Base-by-base conservation (phyloP, 129 eudicot genomes). In the Logfia minima region DNA sequence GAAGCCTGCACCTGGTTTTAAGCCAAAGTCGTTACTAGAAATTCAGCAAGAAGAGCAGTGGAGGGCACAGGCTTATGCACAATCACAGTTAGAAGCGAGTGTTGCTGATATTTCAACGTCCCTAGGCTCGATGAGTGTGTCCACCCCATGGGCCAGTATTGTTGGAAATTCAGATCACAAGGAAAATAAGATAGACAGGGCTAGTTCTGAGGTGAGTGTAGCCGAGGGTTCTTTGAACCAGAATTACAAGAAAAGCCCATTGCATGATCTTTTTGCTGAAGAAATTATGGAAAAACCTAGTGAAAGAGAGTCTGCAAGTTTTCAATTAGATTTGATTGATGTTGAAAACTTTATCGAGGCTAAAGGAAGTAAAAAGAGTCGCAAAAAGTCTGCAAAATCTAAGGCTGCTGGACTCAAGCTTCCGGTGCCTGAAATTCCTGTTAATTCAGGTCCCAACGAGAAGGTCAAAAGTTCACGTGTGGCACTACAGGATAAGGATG, bases 1-100 rank as follows among this genome's bases (percentile, higher is more conserved):
- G 99, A 94, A 94, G 82, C 97, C 92, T 61, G 92, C 99, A 39
- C 94, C 91, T 48, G 90, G 89, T 67, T 86, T 94, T 68, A 94
- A 91, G 84, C 97, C 99, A 1, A 91, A 89, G 80, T 91, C 97
- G 23, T 81, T 94, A 4, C 56, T 87, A 68, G 99, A 94, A 82
- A 94, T 94, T 75, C 99, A 94, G 66, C 89, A 91, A 83, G 99
- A 94, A 83, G 96, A 91, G 79, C 96, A 91, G 81, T 75, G 87
- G 70, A 85, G 88, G 83, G 91, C 92, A 22, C 84, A 56, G 6
- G 65, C 70, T 4, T 60, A 74, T 65, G 18, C 51, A 22, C 74
- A 79, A 6, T 58, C 74, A 4, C 67, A 55, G 4, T 84, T 75
- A 68, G 96, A 89, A 35, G 78, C 56, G 51, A 41, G 77, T 4